Evolutionary conservation across 202 grass and related monocot species (phyloP).

Genomic region (Dendrocalamus latiflorus): DNA sequence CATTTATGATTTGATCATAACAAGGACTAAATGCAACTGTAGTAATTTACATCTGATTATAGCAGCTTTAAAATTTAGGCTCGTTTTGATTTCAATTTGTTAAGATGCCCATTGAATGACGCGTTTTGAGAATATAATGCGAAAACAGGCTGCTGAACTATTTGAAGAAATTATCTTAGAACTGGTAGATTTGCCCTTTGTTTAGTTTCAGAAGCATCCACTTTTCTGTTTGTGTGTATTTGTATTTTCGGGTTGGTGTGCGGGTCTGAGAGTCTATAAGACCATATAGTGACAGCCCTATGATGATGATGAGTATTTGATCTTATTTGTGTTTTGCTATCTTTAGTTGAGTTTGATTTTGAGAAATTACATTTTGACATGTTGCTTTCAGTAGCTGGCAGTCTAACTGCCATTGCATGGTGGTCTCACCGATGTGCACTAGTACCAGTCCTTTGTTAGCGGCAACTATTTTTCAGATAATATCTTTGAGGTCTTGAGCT

Average conservation of each 20-base stretch:
- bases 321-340: no score
- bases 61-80: not conserved
- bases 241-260: not conserved
- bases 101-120: not conserved
- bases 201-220: no score
- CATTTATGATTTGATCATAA: not conserved
- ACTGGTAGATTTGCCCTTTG: not conserved
- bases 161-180: not conserved
- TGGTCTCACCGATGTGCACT: no score
- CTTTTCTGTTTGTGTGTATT: not conserved
- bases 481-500: no score
- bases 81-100: not conserved
- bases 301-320: no score
- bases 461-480: no score
- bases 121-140: not conserved
- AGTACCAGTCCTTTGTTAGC: no score
- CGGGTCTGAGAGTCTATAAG: not conserved
- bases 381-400: no score
- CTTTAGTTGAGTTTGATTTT: no score
- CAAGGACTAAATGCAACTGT: not conserved
- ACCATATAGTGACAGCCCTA: no score
- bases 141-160: not conserved
- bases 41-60: not conserved
- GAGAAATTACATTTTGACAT: no score
- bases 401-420: no score